These are phyloP conservation scores for Saturnispora diversa DNA, from an alignment of 805 yeast genomes.

Conservation along the genomic window DNA sequence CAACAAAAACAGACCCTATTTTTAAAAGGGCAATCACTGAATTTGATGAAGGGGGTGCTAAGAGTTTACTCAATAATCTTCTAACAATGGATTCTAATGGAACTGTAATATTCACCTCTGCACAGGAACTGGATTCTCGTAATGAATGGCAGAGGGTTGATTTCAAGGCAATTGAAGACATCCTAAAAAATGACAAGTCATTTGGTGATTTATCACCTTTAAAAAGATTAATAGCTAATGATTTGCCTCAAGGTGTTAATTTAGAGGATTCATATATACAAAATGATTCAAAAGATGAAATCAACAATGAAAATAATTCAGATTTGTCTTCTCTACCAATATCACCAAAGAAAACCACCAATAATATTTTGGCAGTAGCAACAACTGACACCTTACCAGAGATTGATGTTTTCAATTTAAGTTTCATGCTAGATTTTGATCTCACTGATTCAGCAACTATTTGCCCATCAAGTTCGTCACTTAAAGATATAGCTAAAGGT, in stretches of 20 bases:
- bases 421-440: constrained; percentile 2
- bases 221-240: not conserved
- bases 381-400: not conserved
- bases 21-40: constrained; percentile 49
- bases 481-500: constrained; percentile 32
- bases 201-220: constrained; percentile 4
- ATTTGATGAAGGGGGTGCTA: constrained; percentile 59
- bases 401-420: not conserved
- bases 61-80: constrained; percentile 43
- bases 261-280: no score
- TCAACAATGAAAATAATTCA: not conserved
- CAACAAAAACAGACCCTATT: constrained; percentile 46
- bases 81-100: constrained; percentile 39
- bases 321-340: no score
- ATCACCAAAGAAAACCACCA: no score
- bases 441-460: constrained; percentile 32
- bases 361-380: not conserved
- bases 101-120: constrained; percentile 44
- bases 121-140: constrained; percentile 19
- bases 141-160: constrained; percentile 2
- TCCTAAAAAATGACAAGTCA: constrained; percentile 4
- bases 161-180: not conserved
- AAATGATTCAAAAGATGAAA: not conserved
- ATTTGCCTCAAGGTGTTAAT: no score
- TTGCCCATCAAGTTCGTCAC: constrained; percentile 64